Evolutionary conservation across 2,329 filamentous ascomycete species (phyloP).

Genomic region (Exophiala alcalophila): DNA sequence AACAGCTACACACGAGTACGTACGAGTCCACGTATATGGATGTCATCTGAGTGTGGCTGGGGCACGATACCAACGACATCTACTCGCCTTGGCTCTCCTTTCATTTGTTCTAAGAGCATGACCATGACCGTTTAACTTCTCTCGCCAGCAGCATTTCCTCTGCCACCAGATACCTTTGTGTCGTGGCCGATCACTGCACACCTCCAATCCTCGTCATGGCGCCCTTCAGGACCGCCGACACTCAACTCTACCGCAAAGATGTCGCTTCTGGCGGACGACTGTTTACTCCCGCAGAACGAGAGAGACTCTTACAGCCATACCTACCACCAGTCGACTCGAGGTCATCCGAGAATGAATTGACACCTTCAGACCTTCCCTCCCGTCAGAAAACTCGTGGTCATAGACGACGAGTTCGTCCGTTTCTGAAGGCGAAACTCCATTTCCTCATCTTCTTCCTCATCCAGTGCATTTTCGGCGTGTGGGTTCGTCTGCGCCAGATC

Average conservation of each 20-base stretch:
- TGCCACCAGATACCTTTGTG: no score
- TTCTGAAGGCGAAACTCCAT: conserved; percentile 45
- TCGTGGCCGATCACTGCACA: not conserved
- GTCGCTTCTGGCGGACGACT: conserved; percentile 40
- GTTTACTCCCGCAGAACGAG: conserved; percentile 48
- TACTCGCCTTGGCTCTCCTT: no score
- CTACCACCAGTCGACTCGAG: conserved; percentile 43
- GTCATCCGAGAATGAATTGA: conserved; percentile 10
- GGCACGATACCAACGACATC: no score
- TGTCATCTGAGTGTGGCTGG: no score
- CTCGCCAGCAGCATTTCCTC: no score
- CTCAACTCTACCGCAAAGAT: conserved; percentile 40
- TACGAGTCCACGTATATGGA: no score
- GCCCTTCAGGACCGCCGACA: conserved; percentile 26
- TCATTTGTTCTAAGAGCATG: no score
- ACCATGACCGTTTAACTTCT: no score
- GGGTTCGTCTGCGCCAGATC: conserved; percentile 74
- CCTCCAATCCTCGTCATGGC: conserved; percentile 15
- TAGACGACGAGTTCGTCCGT: conserved; percentile 43
- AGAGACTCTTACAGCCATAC: conserved; percentile 51
- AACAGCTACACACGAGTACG: no score
- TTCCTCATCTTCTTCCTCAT: conserved; percentile 45
- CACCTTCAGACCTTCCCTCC: conserved; percentile 6
- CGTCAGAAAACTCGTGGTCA: conserved; percentile 29
- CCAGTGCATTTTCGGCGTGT: conserved; percentile 82